These are phyloP conservation scores for Haplographium delicatum DNA, from an alignment of 495 filamentous ascomycete species.

Conservation along the genomic window DNA sequence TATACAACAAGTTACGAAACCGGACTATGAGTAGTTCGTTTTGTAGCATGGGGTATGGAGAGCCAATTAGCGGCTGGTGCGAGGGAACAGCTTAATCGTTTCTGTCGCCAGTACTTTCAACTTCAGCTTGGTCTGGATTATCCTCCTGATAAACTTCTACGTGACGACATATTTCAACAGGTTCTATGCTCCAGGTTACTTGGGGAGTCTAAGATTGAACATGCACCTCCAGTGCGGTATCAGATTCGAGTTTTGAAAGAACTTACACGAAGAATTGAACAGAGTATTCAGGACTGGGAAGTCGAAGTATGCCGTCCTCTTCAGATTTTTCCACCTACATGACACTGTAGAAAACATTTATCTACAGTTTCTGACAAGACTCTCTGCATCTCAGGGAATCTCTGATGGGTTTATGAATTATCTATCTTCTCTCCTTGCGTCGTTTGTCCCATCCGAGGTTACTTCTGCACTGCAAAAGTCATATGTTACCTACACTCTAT, in stretches of 20 bases:
- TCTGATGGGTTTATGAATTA: conserved; percentile 63
- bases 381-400: conserved; percentile 54
- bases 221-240: conserved; percentile 61
- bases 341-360: conserved; percentile 10
- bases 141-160: conserved; percentile 47
- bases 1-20: neutral
- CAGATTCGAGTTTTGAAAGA: conserved; percentile 66
- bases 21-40: conserved; percentile 17
- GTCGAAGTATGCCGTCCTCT: conserved; percentile 62
- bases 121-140: conserved; percentile 50
- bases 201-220: conserved; percentile 40
- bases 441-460: conserved; percentile 53
- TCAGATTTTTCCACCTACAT: neutral
- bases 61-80: conserved; percentile 8
- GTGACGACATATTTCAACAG: conserved; percentile 50
- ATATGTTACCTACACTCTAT: conserved; percentile 67
- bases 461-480: conserved; percentile 66
- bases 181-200: conserved; percentile 61
- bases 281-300: conserved; percentile 66
- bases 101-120: conserved; percentile 63
- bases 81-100: conserved; percentile 32
- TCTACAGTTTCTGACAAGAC: conserved; percentile 21
- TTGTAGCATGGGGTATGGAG: conserved; percentile 14
- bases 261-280: conserved; percentile 60
- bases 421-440: conserved; percentile 53